Percentiles rank a stretch among this genome's conserved stretches.
These are phyloP conservation scores for Xylaria multiplex DNA, from an alignment of 2,329 filamentous ascomycete species.

Conservation along the genomic window DNA sequence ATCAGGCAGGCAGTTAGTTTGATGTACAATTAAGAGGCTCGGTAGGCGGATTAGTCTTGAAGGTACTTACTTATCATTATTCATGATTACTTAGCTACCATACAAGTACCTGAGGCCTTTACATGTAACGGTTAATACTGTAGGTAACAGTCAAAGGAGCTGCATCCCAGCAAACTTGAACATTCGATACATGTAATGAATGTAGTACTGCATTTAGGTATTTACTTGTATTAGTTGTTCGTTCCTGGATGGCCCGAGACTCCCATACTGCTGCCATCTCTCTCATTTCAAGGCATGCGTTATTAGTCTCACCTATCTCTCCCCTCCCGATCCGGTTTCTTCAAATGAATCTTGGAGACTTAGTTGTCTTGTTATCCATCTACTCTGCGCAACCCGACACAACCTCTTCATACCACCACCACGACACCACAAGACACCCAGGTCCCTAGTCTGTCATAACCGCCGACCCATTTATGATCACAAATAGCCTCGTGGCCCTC, in stretches of 20 bases:
- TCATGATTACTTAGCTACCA: too few relatives aligned
- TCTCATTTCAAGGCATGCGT: background rate
- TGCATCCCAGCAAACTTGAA: constrained; percentile 6
- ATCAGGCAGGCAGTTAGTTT: too few relatives aligned
- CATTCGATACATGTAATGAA: background rate
- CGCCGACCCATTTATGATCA: constrained; percentile 15
- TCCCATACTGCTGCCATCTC: background rate
- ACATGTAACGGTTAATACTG: background rate
- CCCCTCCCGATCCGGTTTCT: background rate
- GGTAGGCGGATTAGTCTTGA: too few relatives aligned
- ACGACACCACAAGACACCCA: constrained; percentile 25
- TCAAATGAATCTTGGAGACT: background rate
- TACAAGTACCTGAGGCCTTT: background rate
- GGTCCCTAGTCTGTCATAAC: background rate
- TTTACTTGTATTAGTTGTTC: constrained; percentile 3
- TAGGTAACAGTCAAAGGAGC: constrained; percentile 1
- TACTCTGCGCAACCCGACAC: background rate
- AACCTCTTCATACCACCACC: constrained; percentile 13
- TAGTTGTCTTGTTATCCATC: background rate
- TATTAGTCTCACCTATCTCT: constrained; percentile 11
- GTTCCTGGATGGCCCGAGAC: constrained; percentile 5
- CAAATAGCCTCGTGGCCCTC: constrained; percentile 31
- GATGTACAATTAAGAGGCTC: too few relatives aligned
- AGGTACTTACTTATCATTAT: too few relatives aligned
- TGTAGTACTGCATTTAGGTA: background rate